Evolutionary conservation across 2,329 filamentous ascomycete species (phyloP).

Genomic region (Septoria linicola): DNA sequence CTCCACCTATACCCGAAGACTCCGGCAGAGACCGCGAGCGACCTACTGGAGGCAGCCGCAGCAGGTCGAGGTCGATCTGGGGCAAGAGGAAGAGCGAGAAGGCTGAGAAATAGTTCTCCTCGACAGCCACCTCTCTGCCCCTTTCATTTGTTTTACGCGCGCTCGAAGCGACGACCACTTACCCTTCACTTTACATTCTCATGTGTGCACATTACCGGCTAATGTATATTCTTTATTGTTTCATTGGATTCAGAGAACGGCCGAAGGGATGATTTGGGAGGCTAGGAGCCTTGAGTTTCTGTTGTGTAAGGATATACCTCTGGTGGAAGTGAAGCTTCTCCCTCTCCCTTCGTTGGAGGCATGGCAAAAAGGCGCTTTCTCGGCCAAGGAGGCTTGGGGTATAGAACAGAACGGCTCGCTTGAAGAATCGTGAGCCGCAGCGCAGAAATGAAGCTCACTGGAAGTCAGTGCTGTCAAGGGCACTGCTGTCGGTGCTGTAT

Average conservation of each 20-base stretch:
- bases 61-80: slow-evolving; percentile 23
- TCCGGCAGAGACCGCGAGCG: slow-evolving; percentile 5
- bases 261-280: not conserved
- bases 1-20: slow-evolving; percentile 18
- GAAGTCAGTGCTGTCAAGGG: no score
- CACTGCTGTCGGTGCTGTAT: no score
- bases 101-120: not conserved
- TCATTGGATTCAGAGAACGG: not conserved
- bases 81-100: slow-evolving; percentile 22
- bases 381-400: not conserved
- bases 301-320: no score
- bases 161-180: not conserved
- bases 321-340: no score
- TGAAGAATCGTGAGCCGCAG: not conserved
- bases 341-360: no score
- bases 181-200: not conserved
- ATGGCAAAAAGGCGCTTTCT: not conserved
- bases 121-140: not conserved
- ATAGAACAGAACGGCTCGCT: not conserved
- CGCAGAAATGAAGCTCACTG: no score
- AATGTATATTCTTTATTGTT: slow-evolving; percentile 16
- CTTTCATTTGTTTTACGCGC: not conserved
- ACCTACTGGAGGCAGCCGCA: slow-evolving; percentile 10
- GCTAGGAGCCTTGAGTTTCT: no score
- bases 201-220: slow-evolving; percentile 9